Evolutionary conservation across 805 yeast species (phyloP), one percentile per base, ranked within the genome.

Genomic region (Clavispora carvajalis): DNA sequence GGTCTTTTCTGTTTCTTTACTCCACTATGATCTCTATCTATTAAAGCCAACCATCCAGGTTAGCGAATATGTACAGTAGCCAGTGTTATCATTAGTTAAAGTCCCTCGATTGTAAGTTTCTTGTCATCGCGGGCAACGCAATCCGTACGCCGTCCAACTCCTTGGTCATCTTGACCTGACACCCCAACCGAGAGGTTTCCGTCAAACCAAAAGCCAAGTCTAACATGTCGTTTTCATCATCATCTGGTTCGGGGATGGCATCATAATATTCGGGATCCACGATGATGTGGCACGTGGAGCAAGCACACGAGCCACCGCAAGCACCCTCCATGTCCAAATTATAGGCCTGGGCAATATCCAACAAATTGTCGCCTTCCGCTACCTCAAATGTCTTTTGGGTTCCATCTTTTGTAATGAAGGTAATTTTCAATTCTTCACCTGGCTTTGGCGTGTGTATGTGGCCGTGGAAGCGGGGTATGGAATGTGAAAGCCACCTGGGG

Each of bases 221-320:
- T 56, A 93, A 73, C 99, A 93, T 93, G 63, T 93, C 99, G 59
- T 93, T 91, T 63, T 93, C 99, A 58, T 93, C 99, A 59, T 93
- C 99, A 49, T 82, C 87, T 0, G 99, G 98, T 60, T 93, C 98
- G 8, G 93, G 95, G 48, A 93, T 77, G 37, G 69, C 76, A 57
- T 93, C 99, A 64, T 88, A 93, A 60, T 71, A 89, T 34, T 85
- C 96, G 1, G 99, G 98, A 59, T 93, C 99, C 29, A 93, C 89
- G 37, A 93, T 91, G 39, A 93, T 82, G 65, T 93, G 99, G 59
- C 99, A 93, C 0, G 99, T 93, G 5, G 97, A 89, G 61, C 99
- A 93, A 1, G 99, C 99, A 71, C 99, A 93, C 4, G 97, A 88
- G 3, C 98, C 99, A 17, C 99, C 99, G 65, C 99, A 93, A 0